Evolutionary conservation across 805 yeast species (phyloP), one percentile per base, ranked within the genome.

Genomic region (Yueomyces sp.): DNA sequence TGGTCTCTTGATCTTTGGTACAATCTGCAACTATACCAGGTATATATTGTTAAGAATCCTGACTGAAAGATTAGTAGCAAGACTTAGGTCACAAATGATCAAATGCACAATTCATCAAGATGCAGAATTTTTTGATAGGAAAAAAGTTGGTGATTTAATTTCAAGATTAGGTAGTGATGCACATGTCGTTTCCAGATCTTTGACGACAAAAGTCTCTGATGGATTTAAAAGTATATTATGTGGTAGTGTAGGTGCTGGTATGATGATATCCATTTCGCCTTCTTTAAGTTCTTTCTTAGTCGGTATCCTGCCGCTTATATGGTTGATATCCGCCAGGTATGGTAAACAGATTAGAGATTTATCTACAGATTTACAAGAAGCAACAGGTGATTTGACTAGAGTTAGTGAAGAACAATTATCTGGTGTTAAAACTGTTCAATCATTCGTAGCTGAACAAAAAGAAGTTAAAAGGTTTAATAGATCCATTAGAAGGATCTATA

Each of bases 91-190:
- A 11, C 71, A 80, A 43, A 77, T 88, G 37, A 81, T 87, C 59
- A 76, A 77, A 56, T 82, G 78, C 48, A 77, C 92, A 19, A 71
- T 92, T 49, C 76, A 78, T 39, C 96, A 90, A 57, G 96, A 90
- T 59, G 81, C 95, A 19, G 88, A 83, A 57, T 90, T 92, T 57
- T 88, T 87, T 64, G 98, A 90, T 57, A 76, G 79, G n/a, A 86
- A 94, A 49, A 82, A 90, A 57, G 87, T 87, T 7, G 98, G 98
- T 37, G 98, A 90, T 58, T 70, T 90, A 55, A 87, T 90, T 38
- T 86, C 96, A 8, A 71, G 98, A 47, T 66, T 90, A 42, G 83
- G 94, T 12, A 81, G 85, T 38, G 98, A 92, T 60, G 84, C 96
- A 1, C 87, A 85, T 47, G 78, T 92, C 30, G 94, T 90, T 26